Percentiles rank a stretch among this genome's conserved stretches.
phyloP scores from a whole-genome alignment of 495 filamentous ascomycete genomes.

The Lophiostoma macrostomum region DNA sequence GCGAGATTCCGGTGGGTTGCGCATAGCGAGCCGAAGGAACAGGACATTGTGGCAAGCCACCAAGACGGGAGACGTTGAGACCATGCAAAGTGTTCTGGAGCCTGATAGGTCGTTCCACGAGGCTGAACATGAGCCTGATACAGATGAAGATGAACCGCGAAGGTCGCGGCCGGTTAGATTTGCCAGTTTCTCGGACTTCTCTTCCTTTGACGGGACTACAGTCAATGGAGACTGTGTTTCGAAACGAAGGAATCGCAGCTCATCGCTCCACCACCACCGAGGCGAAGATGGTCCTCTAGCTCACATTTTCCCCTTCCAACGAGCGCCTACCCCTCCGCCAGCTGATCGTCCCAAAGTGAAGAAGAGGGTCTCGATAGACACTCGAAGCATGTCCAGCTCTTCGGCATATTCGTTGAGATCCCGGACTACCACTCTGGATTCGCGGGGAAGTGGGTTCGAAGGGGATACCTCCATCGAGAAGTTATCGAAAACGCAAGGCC shows the following conservation, averaged over 20 bases:
- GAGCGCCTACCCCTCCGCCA: constrained; percentile 42
- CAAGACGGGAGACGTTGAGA: constrained; percentile 66
- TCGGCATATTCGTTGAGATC: constrained; percentile 77
- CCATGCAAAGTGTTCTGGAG: constrained; percentile 77
- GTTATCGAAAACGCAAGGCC: constrained; percentile 75
- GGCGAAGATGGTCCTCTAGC: constrained; percentile 53
- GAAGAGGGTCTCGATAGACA: constrained; percentile 87
- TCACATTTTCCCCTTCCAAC: constrained; percentile 89
- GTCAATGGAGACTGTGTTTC: constrained; percentile 20
- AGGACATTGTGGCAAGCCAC: constrained; percentile 84
- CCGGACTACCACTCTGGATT: constrained; percentile 70
- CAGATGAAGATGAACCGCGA: constrained; percentile 8
- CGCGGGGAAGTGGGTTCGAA: constrained; percentile 68
- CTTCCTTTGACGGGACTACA: constrained; percentile 14
- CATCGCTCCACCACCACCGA: not conserved
- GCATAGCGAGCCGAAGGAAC: constrained; percentile 81
- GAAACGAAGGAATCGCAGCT: constrained; percentile 1
- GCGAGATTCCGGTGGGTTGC: constrained; percentile 74
- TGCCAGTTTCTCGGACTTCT: constrained; percentile 18
- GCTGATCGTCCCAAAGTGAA: constrained; percentile 46
- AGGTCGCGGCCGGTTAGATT: constrained; percentile 21
- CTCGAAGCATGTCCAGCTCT: constrained; percentile 78
- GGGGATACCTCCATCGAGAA: constrained; percentile 82
- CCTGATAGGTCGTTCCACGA: constrained; percentile 41
- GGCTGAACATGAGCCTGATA: constrained; percentile 5